Evolutionary conservation across 1,284 basidiomycete genomes (phyloP).

Genomic region (Nidula niveotomentosa): DNA sequence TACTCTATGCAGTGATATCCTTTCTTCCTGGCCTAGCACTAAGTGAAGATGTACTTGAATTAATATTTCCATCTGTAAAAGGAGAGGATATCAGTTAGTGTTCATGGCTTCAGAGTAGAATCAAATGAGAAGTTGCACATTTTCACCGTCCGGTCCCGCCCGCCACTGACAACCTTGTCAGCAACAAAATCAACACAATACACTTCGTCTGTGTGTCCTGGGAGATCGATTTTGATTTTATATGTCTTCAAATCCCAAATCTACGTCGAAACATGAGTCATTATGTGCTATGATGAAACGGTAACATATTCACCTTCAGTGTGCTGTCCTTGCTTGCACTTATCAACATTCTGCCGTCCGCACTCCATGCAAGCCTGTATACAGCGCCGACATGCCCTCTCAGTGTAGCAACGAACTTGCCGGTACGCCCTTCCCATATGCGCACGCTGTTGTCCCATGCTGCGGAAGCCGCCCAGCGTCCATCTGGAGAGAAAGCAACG

Average conservation of each 20-base stretch:
- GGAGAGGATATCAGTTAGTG: no score
- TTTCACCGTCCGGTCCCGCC: slow-evolving; percentile 72
- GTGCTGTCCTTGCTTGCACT: slow-evolving; percentile 97
- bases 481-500: slow-evolving; percentile 95
- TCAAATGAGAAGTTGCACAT: slow-evolving; percentile 44
- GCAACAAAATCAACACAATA: slow-evolving; percentile 99
- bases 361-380: slow-evolving; percentile 94
- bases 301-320: slow-evolving; percentile 68
- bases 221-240: slow-evolving; percentile 91
- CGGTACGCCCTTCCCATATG: slow-evolving; percentile 92
- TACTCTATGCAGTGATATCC: no score
- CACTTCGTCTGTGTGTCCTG: slow-evolving; percentile 97
- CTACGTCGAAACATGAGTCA: slow-evolving; percentile 33
- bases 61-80: no score
- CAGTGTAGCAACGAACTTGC: slow-evolving; percentile 91
- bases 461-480: slow-evolving; percentile 87
- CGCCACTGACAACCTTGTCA: slow-evolving; percentile 97
- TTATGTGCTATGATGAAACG: background rate
- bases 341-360: slow-evolving; percentile 89
- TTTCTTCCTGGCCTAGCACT: no score
- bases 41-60: no score
- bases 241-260: slow-evolving; percentile 95
- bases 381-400: slow-evolving; percentile 95
- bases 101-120: no score
- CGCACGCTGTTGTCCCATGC: slow-evolving; percentile 93